Evolutionary conservation across 495 filamentous ascomycete genomes (phyloP).

Genomic region (Hypoxylon lenormandii): DNA sequence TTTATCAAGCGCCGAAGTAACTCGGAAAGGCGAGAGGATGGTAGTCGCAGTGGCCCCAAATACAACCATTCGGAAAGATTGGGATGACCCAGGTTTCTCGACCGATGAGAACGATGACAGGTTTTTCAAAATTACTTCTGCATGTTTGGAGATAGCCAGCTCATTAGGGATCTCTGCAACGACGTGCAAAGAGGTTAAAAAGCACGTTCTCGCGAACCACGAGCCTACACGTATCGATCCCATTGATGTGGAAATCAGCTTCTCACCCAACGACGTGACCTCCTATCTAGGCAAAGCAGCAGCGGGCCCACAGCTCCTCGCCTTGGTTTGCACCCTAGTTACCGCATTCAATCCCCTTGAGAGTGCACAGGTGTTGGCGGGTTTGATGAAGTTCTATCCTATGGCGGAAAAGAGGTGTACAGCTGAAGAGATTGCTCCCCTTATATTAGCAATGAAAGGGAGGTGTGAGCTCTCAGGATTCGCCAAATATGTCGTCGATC

Average conservation of each 20-base stretch:
- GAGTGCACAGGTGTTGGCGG: conserved; percentile 8
- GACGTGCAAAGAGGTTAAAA: conserved; percentile 12
- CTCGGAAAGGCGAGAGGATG: not conserved
- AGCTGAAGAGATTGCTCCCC: conserved; percentile 9
- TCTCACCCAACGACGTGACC: conserved; percentile 3
- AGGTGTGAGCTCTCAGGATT: conserved; percentile 23
- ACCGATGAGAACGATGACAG: not conserved
- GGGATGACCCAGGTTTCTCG: conserved; percentile 7
- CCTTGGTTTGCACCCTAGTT: conserved; percentile 15
- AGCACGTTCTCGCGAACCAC: not conserved
- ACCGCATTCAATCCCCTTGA: conserved; percentile 21
- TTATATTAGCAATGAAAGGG: not conserved
- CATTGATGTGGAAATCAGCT: conserved; percentile 1
- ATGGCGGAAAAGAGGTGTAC: too few relatives aligned
- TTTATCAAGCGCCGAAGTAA: not conserved
- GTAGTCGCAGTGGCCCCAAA: conserved; percentile 2
- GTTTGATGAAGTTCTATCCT: too few relatives aligned
- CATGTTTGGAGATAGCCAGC: conserved; percentile 19
- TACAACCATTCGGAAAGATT: not conserved
- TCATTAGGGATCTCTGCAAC: conserved; percentile 15
- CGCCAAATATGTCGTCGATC: conserved; percentile 1
- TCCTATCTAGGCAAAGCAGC: not conserved
- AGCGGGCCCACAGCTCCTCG: conserved; percentile 19
- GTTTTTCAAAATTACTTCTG: not conserved
- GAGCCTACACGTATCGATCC: not conserved